Conservation (phyloP, 352 stramenopile genomes). For the Globisporangium canariense region DNA sequence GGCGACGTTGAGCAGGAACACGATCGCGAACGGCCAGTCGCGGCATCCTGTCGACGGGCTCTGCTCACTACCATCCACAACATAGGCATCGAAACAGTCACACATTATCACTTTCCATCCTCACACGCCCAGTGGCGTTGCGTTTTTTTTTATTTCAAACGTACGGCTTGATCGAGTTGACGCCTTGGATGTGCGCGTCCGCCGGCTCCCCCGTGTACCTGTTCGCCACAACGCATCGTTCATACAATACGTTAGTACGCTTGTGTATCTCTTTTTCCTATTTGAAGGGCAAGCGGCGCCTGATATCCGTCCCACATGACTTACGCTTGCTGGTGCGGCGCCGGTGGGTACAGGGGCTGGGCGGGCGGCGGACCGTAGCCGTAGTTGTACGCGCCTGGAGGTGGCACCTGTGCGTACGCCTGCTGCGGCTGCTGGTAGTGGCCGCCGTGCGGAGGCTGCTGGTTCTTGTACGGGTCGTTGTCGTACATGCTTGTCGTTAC, state of each 20-base stretch:
- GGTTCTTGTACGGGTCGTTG: slow-evolving; percentile 30
- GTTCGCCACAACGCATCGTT: background rate
- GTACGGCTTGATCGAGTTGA: slow-evolving; percentile 71
- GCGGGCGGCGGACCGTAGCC: slow-evolving; percentile 12
- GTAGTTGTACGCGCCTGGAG: slow-evolving; percentile 10
- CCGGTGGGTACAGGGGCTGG: slow-evolving; percentile 17
- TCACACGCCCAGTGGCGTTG: background rate
- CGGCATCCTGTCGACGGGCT: slow-evolving; percentile 41
- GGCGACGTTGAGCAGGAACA: slow-evolving; percentile 77
- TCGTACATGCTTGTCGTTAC: slow-evolving; percentile 27
- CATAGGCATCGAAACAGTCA: background rate
- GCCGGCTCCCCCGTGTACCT: slow-evolving; percentile 36
- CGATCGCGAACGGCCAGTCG: slow-evolving; percentile 75
- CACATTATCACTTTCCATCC: background rate
- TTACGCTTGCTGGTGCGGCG: slow-evolving; percentile 20
- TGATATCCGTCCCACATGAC: background rate
- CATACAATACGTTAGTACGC: background rate
- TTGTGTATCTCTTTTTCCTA: background rate
- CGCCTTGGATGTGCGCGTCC: slow-evolving; percentile 35
- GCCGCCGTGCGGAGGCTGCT: slow-evolving; percentile 18
- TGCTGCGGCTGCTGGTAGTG: slow-evolving; percentile 20
- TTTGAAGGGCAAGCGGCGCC: background rate
- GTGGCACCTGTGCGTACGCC: slow-evolving; percentile 23
- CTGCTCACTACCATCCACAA: slow-evolving; percentile 25
- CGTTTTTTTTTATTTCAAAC: slow-evolving; percentile 19